phyloP scores from a whole-genome alignment of 805 yeast species.

The Hanseniaspora clermontiae region DNA sequence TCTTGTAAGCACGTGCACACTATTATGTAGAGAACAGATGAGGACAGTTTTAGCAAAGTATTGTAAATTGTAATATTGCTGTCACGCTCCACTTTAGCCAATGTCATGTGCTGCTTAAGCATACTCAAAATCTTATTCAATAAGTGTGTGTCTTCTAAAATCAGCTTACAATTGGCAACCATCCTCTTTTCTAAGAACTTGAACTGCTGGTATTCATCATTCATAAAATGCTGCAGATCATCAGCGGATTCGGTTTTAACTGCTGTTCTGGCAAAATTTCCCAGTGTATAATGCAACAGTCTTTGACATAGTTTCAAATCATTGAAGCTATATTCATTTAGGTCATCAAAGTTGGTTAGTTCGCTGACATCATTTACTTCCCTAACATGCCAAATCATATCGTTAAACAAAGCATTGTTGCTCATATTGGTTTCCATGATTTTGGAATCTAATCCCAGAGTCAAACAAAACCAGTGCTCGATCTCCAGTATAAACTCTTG shows the following conservation, averaged over 20 bases:
- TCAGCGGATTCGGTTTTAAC: background rate
- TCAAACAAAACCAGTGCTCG: slow-evolving; percentile 35
- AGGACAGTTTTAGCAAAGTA: slow-evolving; percentile 14
- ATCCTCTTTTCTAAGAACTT: slow-evolving; percentile 2
- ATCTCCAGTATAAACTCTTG: slow-evolving; percentile 32
- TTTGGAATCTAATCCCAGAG: background rate
- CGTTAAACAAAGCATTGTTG: background rate
- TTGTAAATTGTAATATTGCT: background rate
- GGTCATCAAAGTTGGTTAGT: slow-evolving; percentile 16
- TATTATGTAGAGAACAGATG: slow-evolving; percentile 14
- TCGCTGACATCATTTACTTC: slow-evolving; percentile 6
- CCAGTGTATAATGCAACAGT: background rate
- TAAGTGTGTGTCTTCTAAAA: background rate
- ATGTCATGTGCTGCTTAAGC: slow-evolving; percentile 10
- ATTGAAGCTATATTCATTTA: slow-evolving; percentile 3
- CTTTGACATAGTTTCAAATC: background rate
- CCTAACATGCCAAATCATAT: slow-evolving; percentile 1
- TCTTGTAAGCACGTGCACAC: slow-evolving; percentile 4
- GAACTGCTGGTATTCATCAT: slow-evolving; percentile 10
- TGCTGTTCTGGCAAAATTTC: background rate
- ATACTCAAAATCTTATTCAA: background rate
- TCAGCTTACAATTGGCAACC: background rate
- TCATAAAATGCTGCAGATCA: background rate
- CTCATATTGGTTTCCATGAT: background rate
- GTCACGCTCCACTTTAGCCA: slow-evolving; percentile 1